Base-by-base conservation (phyloP, 495 filamentous ascomycete genomes). In the Cercophora scortea region DNA sequence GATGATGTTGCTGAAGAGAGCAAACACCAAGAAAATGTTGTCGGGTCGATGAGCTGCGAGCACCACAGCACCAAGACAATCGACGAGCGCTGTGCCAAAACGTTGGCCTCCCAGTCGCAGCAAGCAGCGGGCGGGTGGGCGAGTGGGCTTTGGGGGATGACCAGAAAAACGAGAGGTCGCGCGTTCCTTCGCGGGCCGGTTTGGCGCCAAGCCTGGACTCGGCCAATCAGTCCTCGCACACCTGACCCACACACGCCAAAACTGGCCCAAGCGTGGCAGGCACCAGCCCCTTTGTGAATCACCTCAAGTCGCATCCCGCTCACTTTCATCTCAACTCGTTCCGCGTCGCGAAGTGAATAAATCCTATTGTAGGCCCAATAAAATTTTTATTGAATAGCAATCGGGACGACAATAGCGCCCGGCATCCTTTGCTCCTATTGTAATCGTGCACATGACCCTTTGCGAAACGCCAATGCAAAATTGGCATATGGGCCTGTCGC, bases 221-320 rank as follows among this genome's bases (percentile, higher is more conserved):
- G 43, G 51, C 56, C 56, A 58, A 58, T 54, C 48, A 47, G 25
- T 25, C 0, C 42, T 8, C 34, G 6, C 42, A 5, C 2, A 15
- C 6, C 47, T 18, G 51, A 38, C 48, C 9, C 38, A 1, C n/a
- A 50, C 45, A 50, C 54, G 47, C 42, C 38, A 45, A 39, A 39
- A 48, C 10, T 54, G 58, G 58, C 32, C 49, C 55, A 39, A 46
- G 55, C 58, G 49, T 46, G 52, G 57, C 57, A 67, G 64, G 64
- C 64, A 67, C 49, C 64, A 64, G 55, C 53, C 56, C 53, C 34
- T 45, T 60, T 52, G 56, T 53, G 57, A 65, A 66, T 55, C 62
- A 67, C 60, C 52, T 61, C 63, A 34, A 58, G 52, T 48, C 33
- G 34, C 33, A 19, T 39, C 57, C 38, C 39, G 17, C 33, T 53